Base-by-base conservation (phyloP, 768 basidiomycete species). In the Lactarius hengduanensis region DNA sequence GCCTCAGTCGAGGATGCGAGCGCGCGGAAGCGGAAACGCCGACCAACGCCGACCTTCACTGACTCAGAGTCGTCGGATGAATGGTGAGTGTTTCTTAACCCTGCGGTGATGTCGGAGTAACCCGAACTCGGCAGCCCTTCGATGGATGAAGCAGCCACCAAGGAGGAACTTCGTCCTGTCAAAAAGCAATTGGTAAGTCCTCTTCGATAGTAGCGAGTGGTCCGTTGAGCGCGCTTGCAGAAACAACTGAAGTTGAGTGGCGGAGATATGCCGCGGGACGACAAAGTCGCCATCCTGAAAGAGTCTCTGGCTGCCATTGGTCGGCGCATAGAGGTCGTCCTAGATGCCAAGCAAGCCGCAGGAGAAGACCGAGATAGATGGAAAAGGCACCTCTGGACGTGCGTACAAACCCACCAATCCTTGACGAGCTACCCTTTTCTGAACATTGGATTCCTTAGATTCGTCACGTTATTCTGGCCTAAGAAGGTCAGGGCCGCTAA, bases 381-480 rank as follows among this genome's bases (percentile, higher is more conserved):
- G 95, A 84, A 91, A 68, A 85, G 92, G 69, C 94, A 97, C 80
- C 82, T 96, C n/a, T 97, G 95, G 95, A 92, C 94, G 93, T 96
- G 78, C 76, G 94, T 90, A 53, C 26, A 41, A 53, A 54, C 54
- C 45, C 13, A 32, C 41, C 22, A 20, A 28, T 26, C n/a, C 40
- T 15, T 60, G n/a, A 38, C n/a, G 47, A 55, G 45, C 45, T 32
- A 38, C 13, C 1, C 3, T 61, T 38, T 68, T 41, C 41, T 41
- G 15, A 50, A 73, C 30, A 62, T 20, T 59, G 60, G 30, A 18
- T 61, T 30, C 45, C 41, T 53, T 72, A 95, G 93, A 41, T 98
- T 98, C 70, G 94, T 97, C 56, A 95, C 94, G 3, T 82, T 94
- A 62, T 98, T 98, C 78, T 98, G 96, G 96, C 96, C 96, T 6